Conservation (phyloP, 108 stramenopile species). For the Poteriospumella lacustris region DNA sequence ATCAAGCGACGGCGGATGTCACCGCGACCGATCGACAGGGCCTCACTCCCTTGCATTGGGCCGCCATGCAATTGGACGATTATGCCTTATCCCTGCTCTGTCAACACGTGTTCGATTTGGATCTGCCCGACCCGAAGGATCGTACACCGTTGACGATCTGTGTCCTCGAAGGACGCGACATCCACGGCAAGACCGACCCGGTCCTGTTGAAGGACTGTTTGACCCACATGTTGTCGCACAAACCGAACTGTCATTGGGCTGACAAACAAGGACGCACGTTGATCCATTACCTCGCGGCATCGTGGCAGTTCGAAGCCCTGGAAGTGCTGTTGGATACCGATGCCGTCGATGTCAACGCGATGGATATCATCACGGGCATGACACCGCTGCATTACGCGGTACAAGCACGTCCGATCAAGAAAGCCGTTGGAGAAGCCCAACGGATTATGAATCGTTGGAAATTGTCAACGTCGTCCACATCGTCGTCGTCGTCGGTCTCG, state of each 20-base stretch:
- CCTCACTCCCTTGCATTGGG: conserved; percentile 26
- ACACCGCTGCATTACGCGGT: conserved; percentile 18
- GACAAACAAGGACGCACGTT: not conserved
- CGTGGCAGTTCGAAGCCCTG: conserved; percentile 14
- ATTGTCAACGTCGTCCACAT: no score
- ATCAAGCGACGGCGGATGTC: conserved; percentile 21
- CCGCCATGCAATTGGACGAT: conserved; percentile 12
- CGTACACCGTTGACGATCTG: not conserved
- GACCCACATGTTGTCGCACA: not conserved
- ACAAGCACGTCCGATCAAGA: not conserved
- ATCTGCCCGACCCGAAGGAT: not conserved
- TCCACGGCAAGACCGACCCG: not conserved
- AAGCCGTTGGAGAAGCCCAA: conserved; percentile 2
- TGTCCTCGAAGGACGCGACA: conserved; percentile 2
- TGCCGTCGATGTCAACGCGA: not conserved
- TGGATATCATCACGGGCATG: not conserved
- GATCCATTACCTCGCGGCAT: not conserved
- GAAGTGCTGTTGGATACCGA: not conserved
- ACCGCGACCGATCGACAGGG: conserved; percentile 14
- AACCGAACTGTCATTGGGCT: not conserved
- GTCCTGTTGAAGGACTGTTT: not conserved
- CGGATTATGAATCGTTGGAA: not conserved
- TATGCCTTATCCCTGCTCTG: not conserved
- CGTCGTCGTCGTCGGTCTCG: no score
- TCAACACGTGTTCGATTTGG: conserved; percentile 12